Evolutionary conservation across 2,329 filamentous ascomycete genomes (phyloP), one percentile per base, ranked within the genome.

Genomic region (Aspergillus ibericus): DNA sequence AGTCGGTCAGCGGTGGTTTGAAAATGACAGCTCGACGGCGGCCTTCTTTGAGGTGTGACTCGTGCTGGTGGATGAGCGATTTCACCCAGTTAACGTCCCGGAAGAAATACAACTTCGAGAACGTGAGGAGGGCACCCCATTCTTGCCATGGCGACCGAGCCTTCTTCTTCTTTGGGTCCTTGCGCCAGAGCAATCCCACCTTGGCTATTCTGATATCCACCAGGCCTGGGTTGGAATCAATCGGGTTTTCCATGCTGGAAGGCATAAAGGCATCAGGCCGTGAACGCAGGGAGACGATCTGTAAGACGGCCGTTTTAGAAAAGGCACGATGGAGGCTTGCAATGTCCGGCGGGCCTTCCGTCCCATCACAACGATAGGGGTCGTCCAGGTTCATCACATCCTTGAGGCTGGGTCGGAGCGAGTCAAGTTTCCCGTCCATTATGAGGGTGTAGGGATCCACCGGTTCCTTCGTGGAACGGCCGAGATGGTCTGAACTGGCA

Each of bases 151-250:
- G 93, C 10, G 93, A 97, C 44, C 93, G 85, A 0, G 92, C 89
- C 75, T 96, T 96, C 78, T 95, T 93, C 77, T 93, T 96, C 78
- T 96, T 97, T 1, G 84, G 80, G 63, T 96, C 92, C 72, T 99
- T 99, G 46, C 95, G 87, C 95, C 95, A 99, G 32, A 99, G 75
- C 1, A 96, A 80, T 4, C 95, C 95, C 51, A 99, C 93, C 75
- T 98, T 99, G 46, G 93, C 96, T 47, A 98, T 90, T 67, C 96
- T 96, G 71, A 99, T 96, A 75, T 98, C 93, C 10, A 99, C 93
- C 59, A 99, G 89, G 12, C 95, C 95, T 3, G 92, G 91, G 64
- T 95, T 91, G 1, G 92, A 91, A 62, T 95, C 92, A 25, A 91
- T 83, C 0, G 93, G 92, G 65, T 96, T 96, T 32, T 87, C 88